Evolutionary conservation across 306 rosid species (phyloP).

Genomic region (Cucurbita moschata): DNA sequence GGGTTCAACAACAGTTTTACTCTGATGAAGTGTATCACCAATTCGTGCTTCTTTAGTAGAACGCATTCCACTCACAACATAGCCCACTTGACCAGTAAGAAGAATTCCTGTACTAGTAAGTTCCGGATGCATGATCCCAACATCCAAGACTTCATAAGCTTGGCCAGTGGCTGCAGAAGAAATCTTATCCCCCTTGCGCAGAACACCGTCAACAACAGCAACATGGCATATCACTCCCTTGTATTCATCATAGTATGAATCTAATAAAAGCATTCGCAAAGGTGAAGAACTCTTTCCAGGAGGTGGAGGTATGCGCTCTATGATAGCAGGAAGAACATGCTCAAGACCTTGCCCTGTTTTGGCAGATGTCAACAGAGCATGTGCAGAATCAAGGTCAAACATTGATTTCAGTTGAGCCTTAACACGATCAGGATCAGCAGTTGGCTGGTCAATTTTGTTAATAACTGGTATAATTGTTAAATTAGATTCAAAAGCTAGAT

Average conservation of each 20-base stretch:
- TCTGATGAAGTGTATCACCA: conserved; percentile 81
- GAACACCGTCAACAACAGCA: conserved; percentile 72
- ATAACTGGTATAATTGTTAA: conserved; percentile 58
- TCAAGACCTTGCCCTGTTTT: conserved; percentile 92
- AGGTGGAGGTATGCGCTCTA: conserved; percentile 70
- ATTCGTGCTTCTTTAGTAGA: conserved; percentile 89
- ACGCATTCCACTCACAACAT: conserved; percentile 93
- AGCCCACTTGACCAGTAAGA: conserved; percentile 89
- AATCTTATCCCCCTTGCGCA: conserved; percentile 77
- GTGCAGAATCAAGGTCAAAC: conserved; percentile 77
- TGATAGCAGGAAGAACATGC: conserved; percentile 81
- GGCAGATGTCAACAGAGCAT: conserved; percentile 79
- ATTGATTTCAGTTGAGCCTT: conserved; percentile 71
- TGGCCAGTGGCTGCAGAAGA: conserved; percentile 65
- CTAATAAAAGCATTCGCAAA: conserved; percentile 83
- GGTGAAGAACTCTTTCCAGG: conserved; percentile 50
- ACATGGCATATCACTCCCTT: conserved; percentile 88
- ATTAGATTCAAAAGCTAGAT: conserved; percentile 80
- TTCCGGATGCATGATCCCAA: conserved; percentile 96
- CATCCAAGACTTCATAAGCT: conserved; percentile 59
- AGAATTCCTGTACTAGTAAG: conserved; percentile 71
- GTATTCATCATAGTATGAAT: conserved; percentile 89
- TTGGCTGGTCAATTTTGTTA: conserved; percentile 89
- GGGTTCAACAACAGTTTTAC: conserved; percentile 33
- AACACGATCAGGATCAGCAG: conserved; percentile 81